Base-by-base conservation (phyloP, 495 filamentous ascomycete genomes). In the Lichina pygmaea region DNA sequence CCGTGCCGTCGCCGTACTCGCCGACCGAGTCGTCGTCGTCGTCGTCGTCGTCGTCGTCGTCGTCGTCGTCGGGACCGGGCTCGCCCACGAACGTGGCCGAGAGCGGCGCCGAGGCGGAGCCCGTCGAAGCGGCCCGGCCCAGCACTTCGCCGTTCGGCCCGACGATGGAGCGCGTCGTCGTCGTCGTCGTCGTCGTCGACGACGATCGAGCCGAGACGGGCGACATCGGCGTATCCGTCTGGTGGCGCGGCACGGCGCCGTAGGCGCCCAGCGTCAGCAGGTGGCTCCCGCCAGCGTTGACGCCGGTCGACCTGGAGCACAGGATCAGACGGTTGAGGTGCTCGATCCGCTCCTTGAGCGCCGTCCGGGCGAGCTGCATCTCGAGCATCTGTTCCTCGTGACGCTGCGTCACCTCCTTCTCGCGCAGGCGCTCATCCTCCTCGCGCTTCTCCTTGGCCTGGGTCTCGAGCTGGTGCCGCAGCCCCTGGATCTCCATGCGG, bases 321-420 rank as follows among this genome's bases (percentile, higher is more conserved):
- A 97, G 64, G 50, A 97, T 94, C 9, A 97, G 68, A 16, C 89
- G 78, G 58, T 94, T 97, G 6, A 97, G 70, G 62, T 97, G 89
- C 60, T 94, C 86, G 50, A 97, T 97, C 31, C 89, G 76, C 60
- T 95, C 86, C 54, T 97, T 95, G 43, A 97, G 60, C 6, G 91
- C 91, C 2, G 86, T 97, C 30, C 91, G 72, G 11, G 89, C 89
- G 31, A 97, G 68, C 57, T 97, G 89, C 75, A 97, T 97, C 57
- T 95, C 89, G 41, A 95, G 66, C 67, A 97, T 85, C 57, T 97
- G 89, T 56, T 97, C 89, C 53, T 91, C 85, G 53, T 94, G 91
- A 33, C 89, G 77, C 45, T 75, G 67, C 53, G 82, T 74, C 31
- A 78, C 76, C 58, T 89, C 77, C 48, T 78, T 77, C 58, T 93